Conservation (phyloP, 2,329 filamentous ascomycete genomes). For the Trichoderma breve region DNA sequence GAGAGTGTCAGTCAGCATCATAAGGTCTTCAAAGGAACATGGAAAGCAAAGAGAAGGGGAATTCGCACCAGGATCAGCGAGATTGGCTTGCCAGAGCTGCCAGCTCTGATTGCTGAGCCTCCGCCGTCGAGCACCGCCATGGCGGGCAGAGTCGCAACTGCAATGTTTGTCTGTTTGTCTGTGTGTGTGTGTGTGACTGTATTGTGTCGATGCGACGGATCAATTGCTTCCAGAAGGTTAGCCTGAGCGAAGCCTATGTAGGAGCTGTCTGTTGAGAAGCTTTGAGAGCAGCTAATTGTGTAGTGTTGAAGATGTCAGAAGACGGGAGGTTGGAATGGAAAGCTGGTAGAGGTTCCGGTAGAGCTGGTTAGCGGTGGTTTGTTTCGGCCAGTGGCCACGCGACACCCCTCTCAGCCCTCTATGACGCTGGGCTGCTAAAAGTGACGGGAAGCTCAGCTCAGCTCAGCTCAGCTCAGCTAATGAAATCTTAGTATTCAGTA, state of each 20-base stretch:
- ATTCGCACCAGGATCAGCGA: slow-evolving; percentile 28
- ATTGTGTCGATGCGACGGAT: background rate
- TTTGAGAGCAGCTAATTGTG: background rate
- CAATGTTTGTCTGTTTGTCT: background rate
- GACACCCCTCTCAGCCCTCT: background rate
- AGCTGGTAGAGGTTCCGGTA: background rate
- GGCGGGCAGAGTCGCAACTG: slow-evolving; percentile 1
- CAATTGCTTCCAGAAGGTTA: background rate
- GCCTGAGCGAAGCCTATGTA: background rate
- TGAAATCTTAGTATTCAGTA: background rate
- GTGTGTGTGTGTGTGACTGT: background rate
- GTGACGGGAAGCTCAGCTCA: background rate
- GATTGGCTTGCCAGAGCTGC: slow-evolving; percentile 25
- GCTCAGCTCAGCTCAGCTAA: background rate
- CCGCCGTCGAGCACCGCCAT: slow-evolving; percentile 25
- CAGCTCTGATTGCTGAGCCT: slow-evolving; percentile 14
- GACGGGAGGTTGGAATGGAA: background rate
- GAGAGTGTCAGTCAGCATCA: background rate
- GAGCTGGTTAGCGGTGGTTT: background rate
- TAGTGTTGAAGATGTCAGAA: background rate
- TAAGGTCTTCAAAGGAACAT: too few relatives aligned
- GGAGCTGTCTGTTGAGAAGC: background rate
- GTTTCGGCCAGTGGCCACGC: background rate
- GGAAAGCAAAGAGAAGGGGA: background rate
- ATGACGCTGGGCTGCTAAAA: background rate